Evolutionary conservation across 202 grass and related monocot genomes (phyloP).

Genomic region (Zoysia matrella): DNA sequence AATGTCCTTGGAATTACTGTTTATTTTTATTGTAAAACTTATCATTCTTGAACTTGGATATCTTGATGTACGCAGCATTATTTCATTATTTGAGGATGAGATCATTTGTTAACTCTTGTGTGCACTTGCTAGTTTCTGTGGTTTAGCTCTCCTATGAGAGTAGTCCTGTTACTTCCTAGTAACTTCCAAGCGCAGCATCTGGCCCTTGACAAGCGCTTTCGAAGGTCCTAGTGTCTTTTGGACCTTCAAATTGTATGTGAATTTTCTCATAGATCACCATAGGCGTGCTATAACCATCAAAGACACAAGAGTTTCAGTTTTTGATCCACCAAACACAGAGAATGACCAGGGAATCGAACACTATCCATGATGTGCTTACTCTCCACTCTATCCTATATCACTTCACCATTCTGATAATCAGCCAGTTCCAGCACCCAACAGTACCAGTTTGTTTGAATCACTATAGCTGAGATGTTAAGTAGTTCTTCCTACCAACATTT

Average conservation of each 20-base stretch:
- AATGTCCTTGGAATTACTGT: conserved; percentile 10
- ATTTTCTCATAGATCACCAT: background rate
- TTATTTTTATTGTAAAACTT: background rate
- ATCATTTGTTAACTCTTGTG: conserved; percentile 2
- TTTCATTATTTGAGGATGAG: background rate
- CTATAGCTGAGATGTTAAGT: background rate
- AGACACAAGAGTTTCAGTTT: background rate
- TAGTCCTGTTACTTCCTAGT: background rate
- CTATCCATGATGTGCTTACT: background rate
- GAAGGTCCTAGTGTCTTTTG: background rate
- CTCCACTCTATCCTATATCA: no score
- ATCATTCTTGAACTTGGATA: conserved; percentile 23
- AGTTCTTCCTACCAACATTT: background rate
- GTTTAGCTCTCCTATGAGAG: background rate
- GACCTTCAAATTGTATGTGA: background rate
- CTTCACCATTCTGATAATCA: no score
- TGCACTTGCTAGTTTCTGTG: background rate
- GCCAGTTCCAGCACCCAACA: background rate
- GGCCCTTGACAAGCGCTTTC: background rate
- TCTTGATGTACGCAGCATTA: background rate
- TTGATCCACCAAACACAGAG: background rate
- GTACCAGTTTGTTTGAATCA: background rate
- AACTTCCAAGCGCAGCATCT: background rate
- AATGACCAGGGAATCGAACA: background rate
- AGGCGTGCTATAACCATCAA: background rate